A percentile compares a stretch with the other conserved stretches of the same genome.
Evolutionary conservation across 805 yeast genomes (phyloP).

Genomic region (Ogataea ramenticola): DNA sequence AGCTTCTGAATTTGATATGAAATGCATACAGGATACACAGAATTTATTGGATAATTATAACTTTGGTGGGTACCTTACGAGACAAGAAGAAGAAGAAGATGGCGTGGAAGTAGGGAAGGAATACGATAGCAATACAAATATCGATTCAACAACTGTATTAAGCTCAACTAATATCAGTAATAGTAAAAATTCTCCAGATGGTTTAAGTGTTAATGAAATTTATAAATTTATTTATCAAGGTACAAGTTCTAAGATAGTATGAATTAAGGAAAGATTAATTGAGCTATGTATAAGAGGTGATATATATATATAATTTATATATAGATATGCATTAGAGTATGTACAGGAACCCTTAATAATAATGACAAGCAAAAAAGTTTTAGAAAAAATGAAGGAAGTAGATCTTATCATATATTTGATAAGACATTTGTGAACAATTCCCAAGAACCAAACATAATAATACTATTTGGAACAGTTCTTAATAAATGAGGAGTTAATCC

Average conservation of each 20-base stretch:
- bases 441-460: slow-evolving; percentile 99
- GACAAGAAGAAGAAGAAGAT: slow-evolving; percentile 39
- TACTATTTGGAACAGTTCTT: slow-evolving; percentile 96
- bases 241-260: slow-evolving; percentile 14
- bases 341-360: no score
- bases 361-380: no score
- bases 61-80: slow-evolving; percentile 55
- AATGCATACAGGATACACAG: slow-evolving; percentile 55
- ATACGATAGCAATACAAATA: background rate
- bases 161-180: slow-evolving; percentile 9
- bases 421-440: slow-evolving; percentile 67
- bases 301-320: no score
- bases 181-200: slow-evolving; percentile 11
- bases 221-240: slow-evolving; percentile 42
- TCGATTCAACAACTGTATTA: slow-evolving; percentile 18
- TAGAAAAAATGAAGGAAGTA: no score
- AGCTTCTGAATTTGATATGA: slow-evolving; percentile 47
- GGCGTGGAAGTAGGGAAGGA: slow-evolving; percentile 16
- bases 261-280: background rate
- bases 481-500: slow-evolving; percentile 95
- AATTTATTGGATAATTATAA: slow-evolving; percentile 47
- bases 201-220: slow-evolving; percentile 29
- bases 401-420: slow-evolving; percentile 28
- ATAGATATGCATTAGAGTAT: no score
- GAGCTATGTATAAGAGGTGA: no score